Percentiles rank a stretch among this genome's conserved stretches.
Conservation (phyloP, 164 flowering plant species). For the Saururus chinensis region DNA sequence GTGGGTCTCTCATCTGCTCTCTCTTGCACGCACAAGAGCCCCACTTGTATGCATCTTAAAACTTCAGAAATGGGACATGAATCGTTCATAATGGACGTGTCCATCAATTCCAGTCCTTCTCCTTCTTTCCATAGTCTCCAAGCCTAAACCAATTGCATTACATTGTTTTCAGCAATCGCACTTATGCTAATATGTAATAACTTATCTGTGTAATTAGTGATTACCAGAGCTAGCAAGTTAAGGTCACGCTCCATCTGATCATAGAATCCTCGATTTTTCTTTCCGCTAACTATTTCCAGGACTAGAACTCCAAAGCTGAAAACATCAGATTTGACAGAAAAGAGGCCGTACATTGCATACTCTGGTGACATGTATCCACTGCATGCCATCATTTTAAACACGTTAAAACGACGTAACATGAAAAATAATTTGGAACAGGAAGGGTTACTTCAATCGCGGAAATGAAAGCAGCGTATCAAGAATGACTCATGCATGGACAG, state of each 20-base stretch:
- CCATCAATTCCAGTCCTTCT: constrained; percentile 4
- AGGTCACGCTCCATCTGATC: constrained; percentile 15
- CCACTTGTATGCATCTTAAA: constrained; percentile 10
- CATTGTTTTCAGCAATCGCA: neutral
- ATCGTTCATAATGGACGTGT: neutral
- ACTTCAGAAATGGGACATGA: neutral
- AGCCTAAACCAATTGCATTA: neutral
- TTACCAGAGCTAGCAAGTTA: constrained; percentile 25
- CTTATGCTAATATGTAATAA: neutral
- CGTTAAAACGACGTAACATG: neutral
- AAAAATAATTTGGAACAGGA: neutral
- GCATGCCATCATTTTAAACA: neutral
- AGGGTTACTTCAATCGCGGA: no score
- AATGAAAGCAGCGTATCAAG: neutral
- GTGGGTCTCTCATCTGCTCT: constrained; percentile 10
- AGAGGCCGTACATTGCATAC: constrained; percentile 31
- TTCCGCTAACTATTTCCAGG: constrained; percentile 28
- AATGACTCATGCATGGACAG: constrained; percentile 13
- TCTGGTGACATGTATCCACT: constrained; percentile 48
- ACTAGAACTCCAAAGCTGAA: constrained; percentile 42
- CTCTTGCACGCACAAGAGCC: constrained; percentile 11
- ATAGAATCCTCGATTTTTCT: constrained; percentile 20
- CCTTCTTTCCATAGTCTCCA: constrained; percentile 13
- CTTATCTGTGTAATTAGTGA: neutral
- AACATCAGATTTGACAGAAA: constrained; percentile 42